Conservation (phyloP, 2,329 filamentous ascomycete species). For the Shiraia sp. region DNA sequence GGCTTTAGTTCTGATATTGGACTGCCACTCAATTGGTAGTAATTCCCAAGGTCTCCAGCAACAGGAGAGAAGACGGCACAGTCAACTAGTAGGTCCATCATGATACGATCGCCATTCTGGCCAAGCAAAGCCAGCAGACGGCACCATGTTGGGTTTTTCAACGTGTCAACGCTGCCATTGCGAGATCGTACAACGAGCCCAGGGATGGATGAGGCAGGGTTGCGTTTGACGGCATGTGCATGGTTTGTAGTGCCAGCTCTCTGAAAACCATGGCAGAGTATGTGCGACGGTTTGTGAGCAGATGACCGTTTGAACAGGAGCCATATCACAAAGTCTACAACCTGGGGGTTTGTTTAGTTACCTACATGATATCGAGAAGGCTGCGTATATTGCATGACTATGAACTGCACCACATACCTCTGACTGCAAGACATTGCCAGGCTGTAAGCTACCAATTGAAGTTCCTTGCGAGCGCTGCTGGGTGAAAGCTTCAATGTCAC, state of each 20-base stretch:
- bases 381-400: not conserved
- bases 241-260: constrained; percentile 45
- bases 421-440: constrained; percentile 43
- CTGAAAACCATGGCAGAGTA: constrained; percentile 84
- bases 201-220: constrained; percentile 58
- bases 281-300: constrained; percentile 65
- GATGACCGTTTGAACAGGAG: constrained; percentile 68
- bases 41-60: constrained; percentile 64
- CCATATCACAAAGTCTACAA: constrained; percentile 65
- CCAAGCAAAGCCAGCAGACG: constrained; percentile 75
- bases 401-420: constrained; percentile 45
- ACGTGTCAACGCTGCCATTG: constrained; percentile 69
- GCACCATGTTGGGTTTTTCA: constrained; percentile 76
- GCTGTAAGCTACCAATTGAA: constrained; percentile 31
- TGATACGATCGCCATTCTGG: constrained; percentile 72
- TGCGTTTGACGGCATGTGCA: constrained; percentile 32
- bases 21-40: constrained; percentile 77
- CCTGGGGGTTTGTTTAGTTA: constrained; percentile 39
- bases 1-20: constrained; percentile 56
- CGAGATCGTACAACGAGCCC: constrained; percentile 66
- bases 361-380: not conserved
- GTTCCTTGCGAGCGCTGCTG: constrained; percentile 47
- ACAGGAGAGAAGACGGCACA: constrained; percentile 75
- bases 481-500: constrained; percentile 51
- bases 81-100: constrained; percentile 76